phyloP scores from a whole-genome alignment of 495 filamentous ascomycete genomes.

The Aspergillus kassunensis region DNA sequence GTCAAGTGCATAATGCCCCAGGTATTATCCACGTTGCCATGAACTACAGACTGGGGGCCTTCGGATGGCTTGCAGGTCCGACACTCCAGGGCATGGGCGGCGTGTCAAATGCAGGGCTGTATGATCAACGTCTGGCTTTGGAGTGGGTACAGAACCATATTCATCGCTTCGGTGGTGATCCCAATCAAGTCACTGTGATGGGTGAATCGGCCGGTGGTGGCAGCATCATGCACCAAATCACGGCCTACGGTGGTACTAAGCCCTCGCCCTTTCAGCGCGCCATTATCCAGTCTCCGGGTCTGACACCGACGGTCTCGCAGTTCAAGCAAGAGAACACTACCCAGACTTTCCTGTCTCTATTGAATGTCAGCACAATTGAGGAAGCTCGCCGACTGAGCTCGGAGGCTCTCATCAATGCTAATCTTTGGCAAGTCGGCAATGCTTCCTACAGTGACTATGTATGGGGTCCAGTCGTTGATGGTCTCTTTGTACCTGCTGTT shows the following conservation, averaged over 20 bases:
- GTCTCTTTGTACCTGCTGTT: no score
- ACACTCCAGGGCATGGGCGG: constrained; percentile 37
- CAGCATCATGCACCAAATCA: constrained; percentile 36
- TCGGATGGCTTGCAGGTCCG: constrained; percentile 48
- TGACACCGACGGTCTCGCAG: no score
- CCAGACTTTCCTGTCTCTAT: no score
- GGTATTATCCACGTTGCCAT: constrained; percentile 37
- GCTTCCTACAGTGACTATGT: no score
- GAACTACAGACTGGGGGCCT: constrained; percentile 49
- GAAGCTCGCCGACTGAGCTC: no score
- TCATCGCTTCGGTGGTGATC: constrained; percentile 39
- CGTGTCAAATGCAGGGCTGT: constrained; percentile 44
- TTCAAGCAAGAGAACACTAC: no score
- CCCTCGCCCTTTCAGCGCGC: no score
- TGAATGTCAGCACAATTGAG: no score
- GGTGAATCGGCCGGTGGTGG: constrained; percentile 36
- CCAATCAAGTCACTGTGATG: constrained; percentile 37
- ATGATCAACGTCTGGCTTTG: constrained; percentile 45
- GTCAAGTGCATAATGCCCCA: constrained; percentile 24
- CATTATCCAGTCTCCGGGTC: no score
- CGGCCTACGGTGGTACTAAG: neutral
- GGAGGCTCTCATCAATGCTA: no score
- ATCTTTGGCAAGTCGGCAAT: no score
- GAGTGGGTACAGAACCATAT: constrained; percentile 29
- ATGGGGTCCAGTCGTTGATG: no score